Conservation (phyloP, 23 red algal genomes). For the Pyropia haitanensis region DNA sequence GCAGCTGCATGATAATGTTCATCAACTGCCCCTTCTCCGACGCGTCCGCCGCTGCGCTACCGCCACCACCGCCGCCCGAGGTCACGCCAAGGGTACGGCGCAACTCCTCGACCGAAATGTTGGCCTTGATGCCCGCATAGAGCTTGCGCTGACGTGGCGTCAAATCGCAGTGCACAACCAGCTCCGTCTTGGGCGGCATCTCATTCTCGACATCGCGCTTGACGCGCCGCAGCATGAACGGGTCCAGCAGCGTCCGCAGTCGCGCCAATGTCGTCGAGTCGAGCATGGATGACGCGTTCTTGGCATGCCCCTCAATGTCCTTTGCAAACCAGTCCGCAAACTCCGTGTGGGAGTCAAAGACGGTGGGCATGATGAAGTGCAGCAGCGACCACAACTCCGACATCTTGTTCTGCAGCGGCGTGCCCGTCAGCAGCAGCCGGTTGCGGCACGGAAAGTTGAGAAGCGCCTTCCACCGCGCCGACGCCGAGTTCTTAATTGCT, state of each 20-base stretch:
- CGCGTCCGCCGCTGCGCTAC: constrained; percentile 3
- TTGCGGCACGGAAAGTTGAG: constrained; percentile 83
- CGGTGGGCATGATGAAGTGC: constrained; percentile 93
- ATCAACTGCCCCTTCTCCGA: constrained; percentile 74
- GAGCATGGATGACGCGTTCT: constrained; percentile 38
- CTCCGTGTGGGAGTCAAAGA: constrained; percentile 93
- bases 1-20: constrained; percentile 98
- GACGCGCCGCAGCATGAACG: constrained; percentile 91
- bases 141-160: constrained; percentile 74
- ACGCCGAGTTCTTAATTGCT: constrained; percentile 95
- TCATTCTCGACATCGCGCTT: constrained; percentile 95
- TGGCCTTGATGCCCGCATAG: constrained; percentile 69
- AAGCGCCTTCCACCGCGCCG: constrained; percentile 70
- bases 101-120: constrained; percentile 73
- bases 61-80: constrained; percentile 8
- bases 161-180: constrained; percentile 49
- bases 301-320: constrained; percentile 79
- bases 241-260: constrained; percentile 77
- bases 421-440: constrained; percentile 89
- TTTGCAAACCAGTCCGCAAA: constrained; percentile 98
- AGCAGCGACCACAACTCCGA: constrained; percentile 97
- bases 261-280: constrained; percentile 60
- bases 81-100: constrained; percentile 41
- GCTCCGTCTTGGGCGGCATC: constrained; percentile 96
- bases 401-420: constrained; percentile 97